Percentiles rank a stretch among this genome's conserved stretches.
Conservation (phyloP, 1,284 basidiomycete species). For the Cutaneotrichosporon sp. region DNA sequence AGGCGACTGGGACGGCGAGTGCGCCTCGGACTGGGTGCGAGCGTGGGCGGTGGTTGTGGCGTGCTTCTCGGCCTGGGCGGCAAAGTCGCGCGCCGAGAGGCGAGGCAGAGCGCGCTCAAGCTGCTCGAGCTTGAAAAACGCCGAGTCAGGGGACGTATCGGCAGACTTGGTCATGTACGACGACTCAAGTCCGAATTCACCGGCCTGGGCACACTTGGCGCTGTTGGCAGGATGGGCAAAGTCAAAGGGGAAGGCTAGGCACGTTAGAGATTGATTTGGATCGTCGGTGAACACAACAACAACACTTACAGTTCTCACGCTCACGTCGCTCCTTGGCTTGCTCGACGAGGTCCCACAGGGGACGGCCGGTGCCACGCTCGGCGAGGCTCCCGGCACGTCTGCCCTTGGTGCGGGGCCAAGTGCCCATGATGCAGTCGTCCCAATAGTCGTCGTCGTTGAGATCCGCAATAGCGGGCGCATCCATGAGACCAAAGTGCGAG, state of each 20-base stretch:
- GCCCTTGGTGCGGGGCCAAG: conserved; percentile 7
- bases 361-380: conserved; percentile 12
- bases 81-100: conserved; percentile 31
- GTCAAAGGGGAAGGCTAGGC: no score
- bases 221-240: no score
- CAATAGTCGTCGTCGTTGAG: not conserved
- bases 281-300: conserved; percentile 1
- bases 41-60: conserved; percentile 18
- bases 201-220: no score
- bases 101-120: conserved; percentile 33
- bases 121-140: conserved; percentile 31
- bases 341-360: conserved; percentile 40
- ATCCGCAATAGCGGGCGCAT: not conserved
- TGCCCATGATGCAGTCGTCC: not conserved
- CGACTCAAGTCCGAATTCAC: no score
- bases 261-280: no score
- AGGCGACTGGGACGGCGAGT: not conserved
- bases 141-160: conserved; percentile 31
- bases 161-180: conserved; percentile 29
- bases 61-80: conserved; percentile 14
- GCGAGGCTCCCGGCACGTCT: conserved; percentile 14
- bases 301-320: conserved; percentile 17
- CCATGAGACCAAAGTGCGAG: conserved; percentile 17
- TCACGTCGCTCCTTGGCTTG: conserved; percentile 34
- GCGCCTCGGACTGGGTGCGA: conserved; percentile 5